These are phyloP conservation scores for Petrea volubilis DNA, from an alignment of 257 asterid species.

Conservation along the genomic window DNA sequence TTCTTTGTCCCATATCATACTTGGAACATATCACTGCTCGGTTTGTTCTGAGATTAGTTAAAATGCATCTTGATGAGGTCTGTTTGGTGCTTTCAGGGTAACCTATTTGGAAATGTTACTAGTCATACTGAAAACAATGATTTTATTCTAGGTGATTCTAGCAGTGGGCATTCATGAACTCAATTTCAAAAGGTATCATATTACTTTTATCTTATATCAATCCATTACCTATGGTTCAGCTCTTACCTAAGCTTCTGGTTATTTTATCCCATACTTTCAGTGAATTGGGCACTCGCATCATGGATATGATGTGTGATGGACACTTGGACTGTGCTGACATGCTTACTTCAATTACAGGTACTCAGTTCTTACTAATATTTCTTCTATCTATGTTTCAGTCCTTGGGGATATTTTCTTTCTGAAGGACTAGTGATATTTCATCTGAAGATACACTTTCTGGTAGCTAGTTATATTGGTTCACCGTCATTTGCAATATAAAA, in stretches of 20 bases:
- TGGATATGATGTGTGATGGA: slow-evolving; percentile 89
- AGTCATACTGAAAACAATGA: slow-evolving; percentile 18
- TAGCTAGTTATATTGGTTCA: not conserved
- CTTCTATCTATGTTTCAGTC: slow-evolving; percentile 10
- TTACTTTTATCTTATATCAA: slow-evolving; percentile 10
- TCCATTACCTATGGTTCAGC: slow-evolving; percentile 8
- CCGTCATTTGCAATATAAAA: not conserved
- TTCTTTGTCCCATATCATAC: slow-evolving; percentile 90
- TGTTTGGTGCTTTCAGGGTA: slow-evolving; percentile 23
- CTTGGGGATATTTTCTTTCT: not conserved
- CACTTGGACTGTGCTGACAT: slow-evolving; percentile 63
- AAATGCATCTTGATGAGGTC: slow-evolving; percentile 84
- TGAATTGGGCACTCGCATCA: slow-evolving; percentile 53
- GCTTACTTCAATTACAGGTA: slow-evolving; percentile 86
- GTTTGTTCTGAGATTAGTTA: slow-evolving; percentile 66
- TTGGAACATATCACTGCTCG: slow-evolving; percentile 74
- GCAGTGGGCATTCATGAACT: slow-evolving; percentile 86
- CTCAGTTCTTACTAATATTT: slow-evolving; percentile 13
- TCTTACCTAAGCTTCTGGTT: slow-evolving; percentile 23
- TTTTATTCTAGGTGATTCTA: slow-evolving; percentile 57
- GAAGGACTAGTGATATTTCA: not conserved
- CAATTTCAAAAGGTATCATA: slow-evolving; percentile 78
- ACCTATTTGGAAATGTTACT: slow-evolving; percentile 13
- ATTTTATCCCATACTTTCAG: slow-evolving; percentile 40
- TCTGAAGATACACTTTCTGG: not conserved